Conservation (phyloP, 192 early-diverging fungal species). For the Coemansia sp. region DNA sequence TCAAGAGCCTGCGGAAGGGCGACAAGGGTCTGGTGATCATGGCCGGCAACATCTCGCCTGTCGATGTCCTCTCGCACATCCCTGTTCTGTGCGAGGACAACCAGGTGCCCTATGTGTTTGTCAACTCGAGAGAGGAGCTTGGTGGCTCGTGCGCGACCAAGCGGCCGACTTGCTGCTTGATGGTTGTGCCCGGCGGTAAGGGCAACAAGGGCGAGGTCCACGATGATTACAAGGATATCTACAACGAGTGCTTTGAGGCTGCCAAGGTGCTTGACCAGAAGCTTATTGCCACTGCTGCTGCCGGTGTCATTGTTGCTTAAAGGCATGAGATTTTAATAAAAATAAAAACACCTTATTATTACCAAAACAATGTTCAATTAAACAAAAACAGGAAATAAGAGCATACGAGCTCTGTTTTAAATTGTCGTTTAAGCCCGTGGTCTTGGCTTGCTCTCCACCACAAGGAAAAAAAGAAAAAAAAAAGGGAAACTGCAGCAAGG, state of each 20-base stretch:
- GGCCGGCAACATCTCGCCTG: conserved; percentile 94
- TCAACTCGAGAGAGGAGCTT: conserved; percentile 94
- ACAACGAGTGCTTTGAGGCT: conserved; percentile 76
- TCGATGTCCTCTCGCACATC: conserved; percentile 96
- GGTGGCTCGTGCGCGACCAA: conserved; percentile 91
- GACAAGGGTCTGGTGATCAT: conserved; percentile 92
- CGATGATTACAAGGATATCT: conserved; percentile 83
- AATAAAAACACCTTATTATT: background rate
- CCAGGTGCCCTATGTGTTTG: conserved; percentile 91
- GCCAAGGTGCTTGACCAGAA: conserved; percentile 77
- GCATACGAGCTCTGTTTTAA: too few species aligned
- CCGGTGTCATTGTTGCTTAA: conserved; percentile 17
- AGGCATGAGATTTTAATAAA: background rate
- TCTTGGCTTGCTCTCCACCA: too few species aligned
- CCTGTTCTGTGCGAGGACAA: conserved; percentile 97
- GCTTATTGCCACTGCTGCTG: conserved; percentile 57
- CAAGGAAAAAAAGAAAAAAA: conserved; percentile 11
- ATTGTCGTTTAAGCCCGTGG: too few species aligned
- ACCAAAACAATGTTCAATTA: too few species aligned
- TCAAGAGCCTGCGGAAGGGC: conserved; percentile 94
- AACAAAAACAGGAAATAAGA: too few species aligned
- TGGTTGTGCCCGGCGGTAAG: conserved; percentile 84
- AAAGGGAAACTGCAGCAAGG: background rate
- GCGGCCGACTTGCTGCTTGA: conserved; percentile 88
- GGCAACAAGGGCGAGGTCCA: conserved; percentile 66